Base-by-base conservation (phyloP, 495 filamentous ascomycete genomes). In the Daldinia concentrica region DNA sequence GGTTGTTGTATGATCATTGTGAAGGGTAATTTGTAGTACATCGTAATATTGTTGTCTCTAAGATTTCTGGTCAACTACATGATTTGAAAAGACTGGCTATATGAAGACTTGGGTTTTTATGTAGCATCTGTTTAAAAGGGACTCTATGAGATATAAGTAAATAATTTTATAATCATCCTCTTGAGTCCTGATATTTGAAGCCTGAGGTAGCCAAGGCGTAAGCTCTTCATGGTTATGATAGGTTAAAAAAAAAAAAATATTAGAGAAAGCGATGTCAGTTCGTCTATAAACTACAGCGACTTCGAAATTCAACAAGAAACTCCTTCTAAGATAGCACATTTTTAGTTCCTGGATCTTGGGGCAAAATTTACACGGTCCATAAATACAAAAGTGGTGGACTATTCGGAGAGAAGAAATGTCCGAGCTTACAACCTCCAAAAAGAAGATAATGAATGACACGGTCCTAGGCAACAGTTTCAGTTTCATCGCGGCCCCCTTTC, bases 341-440 rank as follows among this genome's bases (percentile, higher is more conserved):
- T 15, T 41, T 15, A 15, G 14, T 41, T n/a, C 37, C 41, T 45
- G 6, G 17, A 19, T 45, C 5, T 45, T 17, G 17, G 17, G 15
- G 6, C n/a, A 45, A 45, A 48, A 22, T 48, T 24, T 9, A 22
- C 8, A 22, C 7, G 43, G 17, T 48, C 43, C 43, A 19, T 11
- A 22, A 48, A 4, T 48, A 22, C 12, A 14, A 17, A 17, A 55
- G 27, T 30, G 51, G 12, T 55, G 24, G 43, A 48, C 39, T 48
- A 48, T 48, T 48, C 43, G 43, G 43, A 48, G 43, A 9, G 43
- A 48, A 48, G 43, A 48, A 48, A 48, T 48, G 43, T 48, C 43
- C 43, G 43, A 48, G 43, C 43, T 48, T 48, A 22, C 19, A 24
- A 48, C 43, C 8, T 48, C 43, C 43, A 12, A 48, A 48, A 48